These are phyloP conservation scores for Penicillium waksmanii DNA, from an alignment of 495 filamentous ascomycete genomes.

Conservation along the genomic window DNA sequence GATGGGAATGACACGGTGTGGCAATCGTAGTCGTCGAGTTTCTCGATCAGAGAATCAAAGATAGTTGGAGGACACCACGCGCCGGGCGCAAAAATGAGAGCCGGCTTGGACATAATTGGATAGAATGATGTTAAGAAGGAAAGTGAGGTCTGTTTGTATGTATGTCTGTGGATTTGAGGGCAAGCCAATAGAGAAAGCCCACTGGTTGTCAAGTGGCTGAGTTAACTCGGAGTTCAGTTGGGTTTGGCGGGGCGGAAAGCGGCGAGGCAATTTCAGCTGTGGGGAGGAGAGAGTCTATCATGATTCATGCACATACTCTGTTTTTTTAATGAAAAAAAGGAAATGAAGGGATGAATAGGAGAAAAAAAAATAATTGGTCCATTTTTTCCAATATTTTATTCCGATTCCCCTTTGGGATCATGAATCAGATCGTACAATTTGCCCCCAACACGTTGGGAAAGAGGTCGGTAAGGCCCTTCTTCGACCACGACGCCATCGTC, in stretches of 20 bases:
- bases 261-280: neutral
- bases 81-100: slow-evolving; percentile 40
- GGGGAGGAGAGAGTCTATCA: neutral
- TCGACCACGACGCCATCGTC: slow-evolving; percentile 71
- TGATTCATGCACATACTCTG: neutral
- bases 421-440: slow-evolving; percentile 43
- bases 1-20: slow-evolving; percentile 39
- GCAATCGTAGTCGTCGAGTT: slow-evolving; percentile 29
- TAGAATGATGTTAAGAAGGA: neutral
- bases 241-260: slow-evolving; percentile 2
- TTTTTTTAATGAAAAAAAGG: neutral
- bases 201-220: neutral
- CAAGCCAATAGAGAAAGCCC: neutral
- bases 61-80: slow-evolving; percentile 41
- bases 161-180: neutral
- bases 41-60: slow-evolving; percentile 33
- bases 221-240: neutral
- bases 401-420: slow-evolving; percentile 17
- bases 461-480: slow-evolving; percentile 59
- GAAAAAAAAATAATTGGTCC: neutral
- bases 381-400: neutral
- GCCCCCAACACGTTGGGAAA: slow-evolving; percentile 46
- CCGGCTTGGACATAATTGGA: slow-evolving; percentile 33
- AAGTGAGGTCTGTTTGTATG: neutral
- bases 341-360: neutral